Evolutionary conservation across 2,329 filamentous ascomycete species (phyloP).

Genomic region (Sclerotinia glacialis): DNA sequence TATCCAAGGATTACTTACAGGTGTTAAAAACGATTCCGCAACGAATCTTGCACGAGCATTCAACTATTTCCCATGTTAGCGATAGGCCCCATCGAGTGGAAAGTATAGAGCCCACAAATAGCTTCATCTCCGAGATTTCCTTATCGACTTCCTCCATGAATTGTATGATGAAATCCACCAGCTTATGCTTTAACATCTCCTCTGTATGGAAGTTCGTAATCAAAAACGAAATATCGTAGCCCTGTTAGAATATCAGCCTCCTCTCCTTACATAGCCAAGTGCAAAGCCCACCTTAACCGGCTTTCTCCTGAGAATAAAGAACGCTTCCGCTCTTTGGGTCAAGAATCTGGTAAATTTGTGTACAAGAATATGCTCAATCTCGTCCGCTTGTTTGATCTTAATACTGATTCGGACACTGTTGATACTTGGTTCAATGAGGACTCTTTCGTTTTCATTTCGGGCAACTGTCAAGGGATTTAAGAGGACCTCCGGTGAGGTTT

Average conservation of each 20-base stretch:
- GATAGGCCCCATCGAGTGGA: background rate
- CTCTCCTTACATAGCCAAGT: background rate
- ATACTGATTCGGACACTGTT: conserved; percentile 98
- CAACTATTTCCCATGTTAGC: conserved; percentile 57
- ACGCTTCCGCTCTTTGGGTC: conserved; percentile 92
- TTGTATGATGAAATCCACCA: conserved; percentile 98
- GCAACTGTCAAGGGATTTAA: conserved; percentile 87
- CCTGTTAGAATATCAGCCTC: conserved; percentile 54
- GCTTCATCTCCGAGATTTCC: conserved; percentile 99
- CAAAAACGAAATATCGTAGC: conserved; percentile 97
- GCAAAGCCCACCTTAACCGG: conserved; percentile 72
- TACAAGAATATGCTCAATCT: conserved; percentile 96
- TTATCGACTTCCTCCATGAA: conserved; percentile 99
- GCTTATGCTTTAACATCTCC: conserved; percentile 97
- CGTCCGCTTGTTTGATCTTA: conserved; percentile 98
- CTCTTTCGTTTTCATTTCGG: conserved; percentile 94
- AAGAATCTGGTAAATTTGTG: conserved; percentile 98
- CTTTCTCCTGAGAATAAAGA: conserved; percentile 94
- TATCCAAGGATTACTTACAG: conserved; percentile 52
- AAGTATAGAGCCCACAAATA: conserved; percentile 74
- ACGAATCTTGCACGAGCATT: conserved; percentile 97
- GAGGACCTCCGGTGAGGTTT: conserved; percentile 87
- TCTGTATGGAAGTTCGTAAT: conserved; percentile 99
- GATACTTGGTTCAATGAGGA: conserved; percentile 92
- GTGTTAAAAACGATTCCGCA: conserved; percentile 96